phyloP scores from a whole-genome alignment of 768 basidiomycete genomes.

The Tricholoma sp. region DNA sequence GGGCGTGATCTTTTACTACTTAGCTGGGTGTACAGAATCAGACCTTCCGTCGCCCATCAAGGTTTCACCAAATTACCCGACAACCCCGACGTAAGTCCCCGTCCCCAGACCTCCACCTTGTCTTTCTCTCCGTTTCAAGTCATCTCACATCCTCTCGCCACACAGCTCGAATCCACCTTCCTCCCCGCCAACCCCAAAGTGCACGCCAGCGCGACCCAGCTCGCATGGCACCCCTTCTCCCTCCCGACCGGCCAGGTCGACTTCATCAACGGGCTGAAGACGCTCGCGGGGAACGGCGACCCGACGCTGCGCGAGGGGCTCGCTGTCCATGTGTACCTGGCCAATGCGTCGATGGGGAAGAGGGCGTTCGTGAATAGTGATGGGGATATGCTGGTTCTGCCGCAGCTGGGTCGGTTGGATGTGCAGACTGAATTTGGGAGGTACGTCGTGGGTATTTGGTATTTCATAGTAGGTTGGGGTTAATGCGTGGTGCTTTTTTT shows the following conservation, averaged over 20 bases:
- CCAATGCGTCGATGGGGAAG: conserved; percentile 56
- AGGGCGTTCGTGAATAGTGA: conserved; percentile 59
- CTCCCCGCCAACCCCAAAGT: conserved; percentile 55
- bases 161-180: conserved; percentile 60
- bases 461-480: background rate
- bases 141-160: background rate
- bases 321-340: conserved; percentile 58
- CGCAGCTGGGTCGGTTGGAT: conserved; percentile 60
- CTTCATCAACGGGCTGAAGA: conserved; percentile 58
- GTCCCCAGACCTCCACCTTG: too few species aligned
- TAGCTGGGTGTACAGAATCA: conserved; percentile 67
- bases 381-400: conserved; percentile 64
- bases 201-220: conserved; percentile 56
- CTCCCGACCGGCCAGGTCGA: conserved; percentile 45
- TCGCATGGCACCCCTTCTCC: conserved; percentile 61
- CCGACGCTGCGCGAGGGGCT: conserved; percentile 60
- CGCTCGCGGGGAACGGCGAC: conserved; percentile 58
- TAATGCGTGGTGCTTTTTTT: background rate
- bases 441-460: conserved; percentile 27
- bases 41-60: conserved; percentile 63
- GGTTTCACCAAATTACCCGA: conserved; percentile 51
- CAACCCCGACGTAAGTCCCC: conserved; percentile 57
- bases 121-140: too few species aligned
- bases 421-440: conserved; percentile 67
- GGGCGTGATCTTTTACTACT: too few species aligned